phyloP scores from a whole-genome alignment of 352 stramenopile species.

The Peronospora belbahrii region DNA sequence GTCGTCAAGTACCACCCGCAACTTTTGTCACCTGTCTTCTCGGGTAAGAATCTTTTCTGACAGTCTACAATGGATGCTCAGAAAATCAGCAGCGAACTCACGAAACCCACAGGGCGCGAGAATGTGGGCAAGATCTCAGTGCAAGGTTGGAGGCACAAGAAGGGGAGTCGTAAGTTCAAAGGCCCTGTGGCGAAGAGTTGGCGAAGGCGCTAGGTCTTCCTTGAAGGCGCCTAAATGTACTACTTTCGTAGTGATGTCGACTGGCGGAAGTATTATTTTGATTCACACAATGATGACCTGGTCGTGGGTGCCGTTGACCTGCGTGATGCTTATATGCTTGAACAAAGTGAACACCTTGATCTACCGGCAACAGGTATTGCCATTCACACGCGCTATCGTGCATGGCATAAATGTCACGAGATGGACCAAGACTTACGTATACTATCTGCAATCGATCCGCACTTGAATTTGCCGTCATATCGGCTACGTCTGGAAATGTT shows the following conservation, averaged over 20 bases:
- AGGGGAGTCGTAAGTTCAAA: slow-evolving; percentile 75
- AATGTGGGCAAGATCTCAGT: slow-evolving; percentile 59
- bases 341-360: slow-evolving; percentile 69
- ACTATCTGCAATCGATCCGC: slow-evolving; percentile 80
- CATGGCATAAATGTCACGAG: slow-evolving; percentile 73
- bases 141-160: slow-evolving; percentile 83
- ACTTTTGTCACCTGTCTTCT: no score
- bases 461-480: slow-evolving; percentile 71
- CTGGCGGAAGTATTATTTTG: slow-evolving; percentile 83
- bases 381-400: slow-evolving; percentile 70
- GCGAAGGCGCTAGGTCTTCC: slow-evolving; percentile 75
- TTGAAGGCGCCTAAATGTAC: slow-evolving; percentile 81
- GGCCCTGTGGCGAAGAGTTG: slow-evolving; percentile 72
- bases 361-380: slow-evolving; percentile 54
- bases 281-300: slow-evolving; percentile 65
- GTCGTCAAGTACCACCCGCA: slow-evolving; percentile 24
- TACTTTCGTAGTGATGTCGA: slow-evolving; percentile 83
- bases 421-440: slow-evolving; percentile 76
- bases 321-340: slow-evolving; percentile 67
- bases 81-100: slow-evolving; percentile 58
- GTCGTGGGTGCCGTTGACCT: slow-evolving; percentile 71
- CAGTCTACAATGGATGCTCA: slow-evolving; percentile 38
- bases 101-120: slow-evolving; percentile 39
- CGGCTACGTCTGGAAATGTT: slow-evolving; percentile 53
- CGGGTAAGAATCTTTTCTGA: slow-evolving; percentile 24